phyloP scores from a whole-genome alignment of 345 rosid species.

The Citrus hindsii region DNA sequence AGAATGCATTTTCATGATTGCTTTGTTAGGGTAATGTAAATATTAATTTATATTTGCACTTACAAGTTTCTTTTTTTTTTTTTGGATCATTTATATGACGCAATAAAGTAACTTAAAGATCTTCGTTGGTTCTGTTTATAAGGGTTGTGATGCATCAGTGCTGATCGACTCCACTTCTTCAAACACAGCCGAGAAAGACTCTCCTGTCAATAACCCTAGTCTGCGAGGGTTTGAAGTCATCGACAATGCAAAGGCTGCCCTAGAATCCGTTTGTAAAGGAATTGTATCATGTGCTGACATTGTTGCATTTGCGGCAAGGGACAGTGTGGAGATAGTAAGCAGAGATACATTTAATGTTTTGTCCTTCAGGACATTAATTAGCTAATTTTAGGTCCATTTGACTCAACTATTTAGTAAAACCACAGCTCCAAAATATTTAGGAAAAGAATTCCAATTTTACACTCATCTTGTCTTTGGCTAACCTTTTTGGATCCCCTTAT shows the following conservation, averaged over 20 bases:
- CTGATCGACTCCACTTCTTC: slow-evolving; percentile 26
- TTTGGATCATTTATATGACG: neutral
- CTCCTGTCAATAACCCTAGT: slow-evolving; percentile 34
- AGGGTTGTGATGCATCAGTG: slow-evolving; percentile 54
- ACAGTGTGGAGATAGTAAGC: slow-evolving; percentile 26
- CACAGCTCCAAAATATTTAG: too few species aligned
- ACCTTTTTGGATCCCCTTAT: too few species aligned
- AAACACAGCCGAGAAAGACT: slow-evolving; percentile 32
- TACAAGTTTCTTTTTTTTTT: neutral
- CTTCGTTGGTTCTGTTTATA: neutral
- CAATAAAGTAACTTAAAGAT: neutral
- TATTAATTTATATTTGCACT: neutral
- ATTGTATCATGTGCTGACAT: slow-evolving; percentile 53
- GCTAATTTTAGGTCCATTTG: too few species aligned
- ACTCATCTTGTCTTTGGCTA: too few species aligned
- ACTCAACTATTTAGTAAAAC: too few species aligned
- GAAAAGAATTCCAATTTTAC: too few species aligned
- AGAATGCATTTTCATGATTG: slow-evolving; percentile 33
- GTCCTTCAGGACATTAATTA: too few species aligned
- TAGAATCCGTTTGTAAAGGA: slow-evolving; percentile 35
- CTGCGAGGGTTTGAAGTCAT: slow-evolving; percentile 46
- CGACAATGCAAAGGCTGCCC: slow-evolving; percentile 32
- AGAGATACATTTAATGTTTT: neutral
- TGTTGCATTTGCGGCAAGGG: slow-evolving; percentile 43
- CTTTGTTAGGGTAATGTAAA: slow-evolving; percentile 25